phyloP scores from a whole-genome alignment of 805 yeast genomes.

The Kazachstania psychrophila region DNA sequence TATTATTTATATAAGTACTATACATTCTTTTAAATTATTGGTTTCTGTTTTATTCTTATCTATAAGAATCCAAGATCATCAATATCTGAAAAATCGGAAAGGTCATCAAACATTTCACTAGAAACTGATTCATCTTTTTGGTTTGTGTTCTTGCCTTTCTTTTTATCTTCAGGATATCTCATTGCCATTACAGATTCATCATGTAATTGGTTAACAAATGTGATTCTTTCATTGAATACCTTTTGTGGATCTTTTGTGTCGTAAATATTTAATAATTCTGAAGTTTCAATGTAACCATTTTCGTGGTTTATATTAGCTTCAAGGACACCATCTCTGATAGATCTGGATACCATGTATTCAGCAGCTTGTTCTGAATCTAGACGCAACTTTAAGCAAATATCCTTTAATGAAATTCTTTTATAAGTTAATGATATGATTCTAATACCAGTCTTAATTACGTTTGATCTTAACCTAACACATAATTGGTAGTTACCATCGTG shows the following conservation, averaged over 20 bases:
- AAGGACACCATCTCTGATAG: slow-evolving; percentile 93
- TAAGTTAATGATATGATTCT: slow-evolving; percentile 86
- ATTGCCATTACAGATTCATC: slow-evolving; percentile 89
- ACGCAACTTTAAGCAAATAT: slow-evolving; percentile 84
- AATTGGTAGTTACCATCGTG: slow-evolving; percentile 76
- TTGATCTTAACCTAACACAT: slow-evolving; percentile 84
- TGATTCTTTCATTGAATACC: slow-evolving; percentile 87
- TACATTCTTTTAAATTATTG: background rate
- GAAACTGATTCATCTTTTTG: slow-evolving; percentile 17
- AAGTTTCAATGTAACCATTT: slow-evolving; percentile 82
- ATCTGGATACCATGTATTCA: slow-evolving; percentile 93
- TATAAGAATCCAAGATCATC: slow-evolving; percentile 27
- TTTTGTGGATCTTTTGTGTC: slow-evolving; percentile 79
- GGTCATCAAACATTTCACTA: slow-evolving; percentile 23
- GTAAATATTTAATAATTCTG: slow-evolving; percentile 77
- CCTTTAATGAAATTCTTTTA: slow-evolving; percentile 82
- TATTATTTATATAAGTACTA: background rate
- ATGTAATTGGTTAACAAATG: slow-evolving; percentile 81
- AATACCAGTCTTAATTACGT: slow-evolving; percentile 95
- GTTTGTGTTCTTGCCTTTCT: slow-evolving; percentile 14
- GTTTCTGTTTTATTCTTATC: background rate
- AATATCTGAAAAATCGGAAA: slow-evolving; percentile 29
- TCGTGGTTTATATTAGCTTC: slow-evolving; percentile 91
- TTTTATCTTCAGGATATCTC: slow-evolving; percentile 63
- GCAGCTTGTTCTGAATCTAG: slow-evolving; percentile 92